Evolutionary conservation across 148 eudicot genomes (phyloP), one percentile per base, ranked within the genome.

Genomic region (Cornus florida): DNA sequence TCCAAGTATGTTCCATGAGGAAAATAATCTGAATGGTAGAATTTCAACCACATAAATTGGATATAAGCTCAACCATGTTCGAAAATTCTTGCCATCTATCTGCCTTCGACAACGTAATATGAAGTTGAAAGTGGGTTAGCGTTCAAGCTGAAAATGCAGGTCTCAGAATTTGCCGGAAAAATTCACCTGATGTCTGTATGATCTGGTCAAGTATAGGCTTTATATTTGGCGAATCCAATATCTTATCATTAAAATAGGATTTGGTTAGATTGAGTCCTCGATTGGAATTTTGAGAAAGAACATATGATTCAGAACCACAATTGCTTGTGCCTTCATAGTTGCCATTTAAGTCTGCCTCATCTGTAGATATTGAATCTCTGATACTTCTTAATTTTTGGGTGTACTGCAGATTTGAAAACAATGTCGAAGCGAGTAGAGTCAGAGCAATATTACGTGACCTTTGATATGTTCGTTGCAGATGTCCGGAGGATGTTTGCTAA

Each of bases 391-490:
- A 6, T 17, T 20, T 56, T 60, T 53, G 57, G n/a, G 23, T 53
- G 3, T 28, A 68, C 9, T 86, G 77, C 88, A 93, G 99, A 96
- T 90, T 73, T 96, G 80, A 96, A 89, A 80, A 96, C 97, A 19
- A 85, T 96, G 97, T 88, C 92, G 11, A 93, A 91, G 85, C 90
- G 99, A 71, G 99, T 96, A 48, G 99, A 96, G 39, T 93, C 97
- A 5, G 99, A 93, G 88, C 86, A 78, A 78, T 96, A 89, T 71
- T 95, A 95, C 57, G 90, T 92, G 64, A 96, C 99, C 0, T 86
- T 96, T 31, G 99, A 96, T 83, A 96, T 96, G 99, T 96, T 96
- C 82, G 79, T 91, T 59, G 93, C 97, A 23, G 99, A 96, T 85
- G 93, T 82, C 17, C 83, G 79, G 83, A 93, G 98, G 80, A 96